Conservation (phyloP, 2,329 filamentous ascomycete species). For the Botryotinia narcissicola region DNA sequence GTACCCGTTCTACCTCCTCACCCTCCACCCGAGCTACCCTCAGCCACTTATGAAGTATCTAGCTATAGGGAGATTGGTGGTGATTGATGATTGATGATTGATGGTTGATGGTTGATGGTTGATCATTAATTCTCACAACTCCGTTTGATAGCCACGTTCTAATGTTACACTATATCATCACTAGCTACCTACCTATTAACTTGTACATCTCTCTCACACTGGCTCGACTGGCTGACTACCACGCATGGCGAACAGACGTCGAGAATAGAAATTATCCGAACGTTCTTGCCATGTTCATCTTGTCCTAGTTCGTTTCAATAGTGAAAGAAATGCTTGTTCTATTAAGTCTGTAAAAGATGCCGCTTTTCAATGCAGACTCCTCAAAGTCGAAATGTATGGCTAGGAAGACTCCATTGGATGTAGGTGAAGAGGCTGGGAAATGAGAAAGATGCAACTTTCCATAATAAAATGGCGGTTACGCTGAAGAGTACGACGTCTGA, state of each 20-base stretch:
- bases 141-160: neutral
- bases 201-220: neutral
- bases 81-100: neutral
- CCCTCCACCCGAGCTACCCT: neutral
- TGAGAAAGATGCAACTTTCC: conserved; percentile 1
- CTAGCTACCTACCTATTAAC: neutral
- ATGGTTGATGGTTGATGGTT: neutral
- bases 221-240: neutral
- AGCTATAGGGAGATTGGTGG: neutral
- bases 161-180: neutral
- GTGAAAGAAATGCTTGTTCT: neutral
- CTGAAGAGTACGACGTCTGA: neutral
- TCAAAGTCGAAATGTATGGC: neutral
- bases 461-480: conserved; percentile 8
- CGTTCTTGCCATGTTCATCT: neutral
- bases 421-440: neutral
- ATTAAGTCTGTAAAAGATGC: neutral
- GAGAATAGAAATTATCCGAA: neutral
- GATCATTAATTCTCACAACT: neutral
- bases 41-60: neutral
- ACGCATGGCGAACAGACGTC: neutral
- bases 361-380: neutral
- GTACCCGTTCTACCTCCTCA: neutral
- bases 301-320: neutral
- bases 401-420: neutral